Conservation (phyloP, 768 basidiomycete species). For the Pleurotus cornucopiae region DNA sequence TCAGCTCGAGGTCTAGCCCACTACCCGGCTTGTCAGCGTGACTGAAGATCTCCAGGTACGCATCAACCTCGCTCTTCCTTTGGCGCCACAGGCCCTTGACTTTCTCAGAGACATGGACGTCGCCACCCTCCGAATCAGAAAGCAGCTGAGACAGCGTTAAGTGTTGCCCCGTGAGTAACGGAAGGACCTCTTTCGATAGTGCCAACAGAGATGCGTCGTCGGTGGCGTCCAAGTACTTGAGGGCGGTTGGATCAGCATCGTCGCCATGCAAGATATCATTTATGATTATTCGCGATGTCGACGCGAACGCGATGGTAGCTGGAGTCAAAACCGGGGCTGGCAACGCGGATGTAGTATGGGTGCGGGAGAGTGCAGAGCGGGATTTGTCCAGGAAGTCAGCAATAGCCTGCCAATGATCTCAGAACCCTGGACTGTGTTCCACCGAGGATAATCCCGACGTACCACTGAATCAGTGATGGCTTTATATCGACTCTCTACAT, state of each 20-base stretch:
- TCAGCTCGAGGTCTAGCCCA: constrained; percentile 35
- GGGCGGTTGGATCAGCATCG: constrained; percentile 55
- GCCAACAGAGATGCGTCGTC: constrained; percentile 45
- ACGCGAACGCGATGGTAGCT: constrained; percentile 70
- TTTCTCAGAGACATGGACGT: constrained; percentile 55
- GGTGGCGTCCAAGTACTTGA: constrained; percentile 57
- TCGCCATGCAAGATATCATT: constrained; percentile 60
- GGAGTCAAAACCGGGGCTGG: constrained; percentile 78
- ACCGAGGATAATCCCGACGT: constrained; percentile 3
- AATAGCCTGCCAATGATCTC: constrained; percentile 45
- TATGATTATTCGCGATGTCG: constrained; percentile 49
- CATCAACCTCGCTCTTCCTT: constrained; percentile 42
- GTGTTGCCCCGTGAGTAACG: constrained; percentile 42
- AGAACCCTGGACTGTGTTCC: not conserved
- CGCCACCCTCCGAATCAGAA: constrained; percentile 43
- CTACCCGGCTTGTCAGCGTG: constrained; percentile 35
- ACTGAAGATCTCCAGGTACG: constrained; percentile 40
- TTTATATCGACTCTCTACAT: constrained; percentile 76
- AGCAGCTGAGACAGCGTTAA: constrained; percentile 47
- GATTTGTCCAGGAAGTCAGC: constrained; percentile 83
- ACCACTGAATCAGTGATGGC: constrained; percentile 76
- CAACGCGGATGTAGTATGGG: constrained; percentile 64
- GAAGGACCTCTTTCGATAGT: constrained; percentile 39
- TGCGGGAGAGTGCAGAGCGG: constrained; percentile 61
- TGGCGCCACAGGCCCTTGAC: constrained; percentile 59